Percentiles rank a stretch among this genome's conserved stretches.
These are phyloP conservation scores for Colletotrichum phormii DNA, from an alignment of 2,329 filamentous ascomycete species.

Conservation along the genomic window DNA sequence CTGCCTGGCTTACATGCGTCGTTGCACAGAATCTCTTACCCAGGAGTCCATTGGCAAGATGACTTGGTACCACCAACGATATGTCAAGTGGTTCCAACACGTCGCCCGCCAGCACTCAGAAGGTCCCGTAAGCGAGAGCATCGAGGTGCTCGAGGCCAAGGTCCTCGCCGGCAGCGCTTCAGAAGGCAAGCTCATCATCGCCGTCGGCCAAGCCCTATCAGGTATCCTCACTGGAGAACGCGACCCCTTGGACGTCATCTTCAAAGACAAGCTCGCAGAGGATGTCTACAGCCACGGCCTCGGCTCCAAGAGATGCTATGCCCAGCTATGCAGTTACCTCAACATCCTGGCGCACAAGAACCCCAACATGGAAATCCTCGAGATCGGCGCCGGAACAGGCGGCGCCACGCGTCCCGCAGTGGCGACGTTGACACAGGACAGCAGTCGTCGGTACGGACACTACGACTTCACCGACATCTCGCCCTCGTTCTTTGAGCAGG, in stretches of 20 bases:
- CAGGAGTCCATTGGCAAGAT: constrained; percentile 6
- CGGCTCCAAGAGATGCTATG: constrained; percentile 37
- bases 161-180: constrained; percentile 28
- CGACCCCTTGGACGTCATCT: constrained; percentile 45
- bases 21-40: not conserved
- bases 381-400: constrained; percentile 51
- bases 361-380: constrained; percentile 48
- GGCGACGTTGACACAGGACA: constrained; percentile 30
- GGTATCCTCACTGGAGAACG: constrained; percentile 41
- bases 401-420: constrained; percentile 44
- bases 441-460: constrained; percentile 24
- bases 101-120: not conserved
- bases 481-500: constrained; percentile 49
- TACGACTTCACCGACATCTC: constrained; percentile 56
- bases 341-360: constrained; percentile 44
- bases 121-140: not conserved
- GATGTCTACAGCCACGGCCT: constrained; percentile 41
- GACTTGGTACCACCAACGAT: constrained; percentile 32
- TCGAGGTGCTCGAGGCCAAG: constrained; percentile 30
- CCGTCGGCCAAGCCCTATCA: constrained; percentile 39
- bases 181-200: constrained; percentile 39
- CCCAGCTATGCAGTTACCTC: constrained; percentile 39
- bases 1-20: constrained; percentile 31
- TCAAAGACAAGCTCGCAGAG: constrained; percentile 41
- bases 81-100: constrained; percentile 37